Conservation (phyloP, 2,329 filamentous ascomycete genomes). For the Bipolaris sorokiniana region DNA sequence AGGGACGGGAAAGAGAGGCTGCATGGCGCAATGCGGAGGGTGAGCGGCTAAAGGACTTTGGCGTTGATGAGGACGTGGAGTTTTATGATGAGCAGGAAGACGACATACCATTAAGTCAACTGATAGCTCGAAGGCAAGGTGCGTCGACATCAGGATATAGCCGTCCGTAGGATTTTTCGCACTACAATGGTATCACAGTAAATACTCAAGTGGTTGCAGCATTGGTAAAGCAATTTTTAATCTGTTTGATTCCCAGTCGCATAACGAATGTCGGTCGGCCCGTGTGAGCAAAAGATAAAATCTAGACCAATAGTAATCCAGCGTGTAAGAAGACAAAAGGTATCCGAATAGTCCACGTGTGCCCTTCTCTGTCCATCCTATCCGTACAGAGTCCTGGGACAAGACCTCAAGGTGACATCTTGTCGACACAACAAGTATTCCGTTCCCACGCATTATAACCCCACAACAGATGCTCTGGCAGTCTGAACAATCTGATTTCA, state of each 20-base stretch:
- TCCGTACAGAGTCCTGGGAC: conserved; percentile 8
- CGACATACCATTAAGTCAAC: conserved; percentile 72
- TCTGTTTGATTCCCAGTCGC: background rate
- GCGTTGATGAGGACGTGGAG: conserved; percentile 78
- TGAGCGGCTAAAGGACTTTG: conserved; percentile 75
- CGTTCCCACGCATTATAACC: conserved; percentile 2
- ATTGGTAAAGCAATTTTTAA: background rate
- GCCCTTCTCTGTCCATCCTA: conserved; percentile 6
- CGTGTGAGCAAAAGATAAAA: conserved; percentile 25
- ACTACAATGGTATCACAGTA: background rate
- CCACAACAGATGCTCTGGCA: conserved; percentile 7
- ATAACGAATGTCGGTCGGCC: conserved; percentile 21
- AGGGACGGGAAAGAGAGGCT: conserved; percentile 57
- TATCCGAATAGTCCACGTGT: conserved; percentile 14
- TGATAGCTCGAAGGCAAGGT: conserved; percentile 55
- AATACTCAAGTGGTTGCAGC: background rate
- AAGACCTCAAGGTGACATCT: background rate
- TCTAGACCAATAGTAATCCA: conserved; percentile 32
- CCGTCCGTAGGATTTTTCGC: background rate
- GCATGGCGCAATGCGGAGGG: conserved; percentile 78
- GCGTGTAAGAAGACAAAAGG: conserved; percentile 18
- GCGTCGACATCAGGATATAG: conserved; percentile 9
- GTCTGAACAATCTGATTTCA: conserved; percentile 30
- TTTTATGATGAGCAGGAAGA: conserved; percentile 69
- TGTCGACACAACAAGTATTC: conserved; percentile 4